These are phyloP conservation scores for Hibiscus syriacus DNA, from an alignment of 345 rosid species.

Conservation along the genomic window DNA sequence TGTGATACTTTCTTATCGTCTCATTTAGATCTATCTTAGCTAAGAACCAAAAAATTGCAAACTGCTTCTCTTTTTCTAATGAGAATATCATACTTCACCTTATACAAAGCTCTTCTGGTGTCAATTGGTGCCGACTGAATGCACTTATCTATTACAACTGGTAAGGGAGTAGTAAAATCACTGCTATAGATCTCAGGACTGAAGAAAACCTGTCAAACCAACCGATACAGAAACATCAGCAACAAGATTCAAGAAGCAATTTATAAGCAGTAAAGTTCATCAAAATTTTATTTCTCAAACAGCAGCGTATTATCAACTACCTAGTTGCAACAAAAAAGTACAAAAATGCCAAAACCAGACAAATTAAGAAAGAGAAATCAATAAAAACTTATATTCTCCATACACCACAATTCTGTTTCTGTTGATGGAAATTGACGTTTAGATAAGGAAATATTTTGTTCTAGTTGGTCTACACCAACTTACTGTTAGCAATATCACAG, in stretches of 20 bases:
- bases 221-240: constrained; percentile 13
- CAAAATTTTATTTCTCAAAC: not conserved
- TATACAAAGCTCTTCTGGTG: constrained; percentile 94
- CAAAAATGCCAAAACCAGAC: not conserved
- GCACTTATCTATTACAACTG: constrained; percentile 86
- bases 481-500: not conserved
- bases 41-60: constrained; percentile 6
- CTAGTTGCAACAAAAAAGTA: not conserved
- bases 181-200: constrained; percentile 88
- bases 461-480: not conserved
- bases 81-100: constrained; percentile 36
- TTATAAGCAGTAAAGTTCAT: constrained; percentile 9
- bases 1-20: not conserved
- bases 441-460: not conserved
- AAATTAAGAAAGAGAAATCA: not conserved
- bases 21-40: too few species aligned
- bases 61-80: not conserved
- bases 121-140: constrained; percentile 98
- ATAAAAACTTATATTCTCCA: not conserved
- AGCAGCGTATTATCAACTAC: not conserved
- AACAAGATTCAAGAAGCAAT: constrained; percentile 6
- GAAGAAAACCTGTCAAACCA: constrained; percentile 71
- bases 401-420: not conserved
- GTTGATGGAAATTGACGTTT: not conserved
- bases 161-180: constrained; percentile 68